Evolutionary conservation across 2,329 filamentous ascomycete genomes (phyloP), one percentile per base, ranked within the genome.

Genomic region (Phyllosticta ampelicida): DNA sequence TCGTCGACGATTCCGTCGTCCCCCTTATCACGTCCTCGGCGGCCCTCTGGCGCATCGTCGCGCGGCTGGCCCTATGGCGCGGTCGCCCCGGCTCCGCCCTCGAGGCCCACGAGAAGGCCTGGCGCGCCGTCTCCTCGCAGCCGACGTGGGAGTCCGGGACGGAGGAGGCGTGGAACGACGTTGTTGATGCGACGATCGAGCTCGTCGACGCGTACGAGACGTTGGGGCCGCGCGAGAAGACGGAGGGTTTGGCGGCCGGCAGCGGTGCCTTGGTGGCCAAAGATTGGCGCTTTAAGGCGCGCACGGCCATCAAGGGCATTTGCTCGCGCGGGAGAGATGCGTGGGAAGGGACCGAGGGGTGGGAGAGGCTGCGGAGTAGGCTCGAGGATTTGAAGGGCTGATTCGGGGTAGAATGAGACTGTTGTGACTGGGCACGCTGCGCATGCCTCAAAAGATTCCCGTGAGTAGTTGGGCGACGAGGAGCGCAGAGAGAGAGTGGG

Each of bases 261-360:
- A 75, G 73, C 23, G 77, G 78, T 0, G 83, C 85, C 62, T 67
- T 83, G 28, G 84, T 96, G 2, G 89, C 89, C 1, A 81, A 80
- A 60, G 86, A 85, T 66, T 99, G 94, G 94, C 87, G 83, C 71
- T 88, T 88, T 62, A 97, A 96, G 80, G 89, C 89, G 0, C 80
- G 89, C 65, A 95, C 84, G 70, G 91, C 91, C 10, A 79, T 96
- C 2, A 79, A 90, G 56, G 90, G 88, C 55, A 86, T 97, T 6
- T 80, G 95, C 78, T 87, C 90, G 0, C 87, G 87, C 68, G 91
- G 82, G 0, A 91, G 83, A 74, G 87, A 89, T 66, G 80, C 73
- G 11, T 96, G 91, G 90, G 90, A 96, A 73, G 90, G 82, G 10
- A 87, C 78, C 28, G 75, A 79, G 48, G 86, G 82, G 26, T 94